Base-by-base conservation (phyloP, 208 protist species). In the Angomonas desouzai region DNA sequence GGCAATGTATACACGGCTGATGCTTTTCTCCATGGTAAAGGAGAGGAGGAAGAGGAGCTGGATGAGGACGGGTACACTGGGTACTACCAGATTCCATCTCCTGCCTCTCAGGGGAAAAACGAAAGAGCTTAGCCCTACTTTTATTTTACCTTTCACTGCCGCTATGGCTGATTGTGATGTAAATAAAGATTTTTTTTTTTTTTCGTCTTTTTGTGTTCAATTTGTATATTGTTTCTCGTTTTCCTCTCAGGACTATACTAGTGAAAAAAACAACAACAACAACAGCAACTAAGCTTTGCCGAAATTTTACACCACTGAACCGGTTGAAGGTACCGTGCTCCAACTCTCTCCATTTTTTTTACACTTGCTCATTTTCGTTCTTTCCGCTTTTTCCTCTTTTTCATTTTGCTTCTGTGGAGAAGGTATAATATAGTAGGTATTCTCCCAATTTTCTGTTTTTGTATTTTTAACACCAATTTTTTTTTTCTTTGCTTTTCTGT, bases 1-100 rank as follows among this genome's bases (percentile, higher is more conserved):
- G 18, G 59, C 16, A 76, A 70, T 29, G 70, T 83, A 22, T 81
- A 81, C 55, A 68, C 68, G 10, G 64, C 72, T 16, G 70, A 79
- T 25, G 74, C 74, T 29, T 76, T 74, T 59, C 40, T 83, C 49
- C 71, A 63, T 4, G 70, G 72, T 18, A 64, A 34, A 6, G 47
- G 56, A 47, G 69, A 68, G 55, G 71, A 84, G 58, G 71, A 77
- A 30, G 80, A 85, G 68, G 59, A 74, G 45, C 68, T 77, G 1
- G 74, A 66, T 16, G 77, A 81, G 10, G 77, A 76, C 25, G 79
- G 77, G 22, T 83, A 81, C 70, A 79, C 79, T 13, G 72, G 70
- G 22, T 77, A 81, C 56, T 67, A 83, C 55, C 61, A 56, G 16
- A 3, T n/a, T n/a, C 29, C 47, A 18, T 22, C 34, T 16, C 16